These are phyloP conservation scores for Pleurotus pulmonarius DNA, from an alignment of 768 basidiomycete genomes.

Conservation along the genomic window DNA sequence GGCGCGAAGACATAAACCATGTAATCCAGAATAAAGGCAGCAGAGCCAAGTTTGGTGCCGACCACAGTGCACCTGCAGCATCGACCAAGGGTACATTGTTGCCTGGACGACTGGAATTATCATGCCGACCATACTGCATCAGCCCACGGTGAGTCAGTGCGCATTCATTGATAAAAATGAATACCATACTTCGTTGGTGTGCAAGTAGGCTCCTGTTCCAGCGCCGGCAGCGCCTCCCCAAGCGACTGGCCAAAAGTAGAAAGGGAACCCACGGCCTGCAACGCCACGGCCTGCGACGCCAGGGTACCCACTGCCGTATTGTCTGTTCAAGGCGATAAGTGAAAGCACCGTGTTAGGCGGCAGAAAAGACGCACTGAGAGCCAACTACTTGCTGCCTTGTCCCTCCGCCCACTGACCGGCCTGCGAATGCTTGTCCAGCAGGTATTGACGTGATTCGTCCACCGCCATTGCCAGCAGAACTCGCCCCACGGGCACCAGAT, in stretches of 20 bases:
- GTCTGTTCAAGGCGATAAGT: conserved; percentile 22
- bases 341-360: neutral
- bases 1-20: conserved; percentile 10
- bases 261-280: conserved; percentile 40
- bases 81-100: conserved; percentile 52
- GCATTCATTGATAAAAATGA: neutral
- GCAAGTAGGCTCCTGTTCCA: conserved; percentile 17
- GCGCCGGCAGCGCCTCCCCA: conserved; percentile 32
- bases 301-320: conserved; percentile 57
- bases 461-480: conserved; percentile 17
- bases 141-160: neutral
- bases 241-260: conserved; percentile 53
- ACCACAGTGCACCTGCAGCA: conserved; percentile 18
- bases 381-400: conserved; percentile 37
- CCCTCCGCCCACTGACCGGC: conserved; percentile 43
- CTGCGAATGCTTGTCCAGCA: conserved; percentile 32
- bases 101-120: conserved; percentile 47
- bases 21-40: conserved; percentile 19
- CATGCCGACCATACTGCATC: conserved; percentile 38
- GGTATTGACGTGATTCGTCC: conserved; percentile 28
- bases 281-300: conserved; percentile 36
- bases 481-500: conserved; percentile 13
- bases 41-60: conserved; percentile 16
- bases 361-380: conserved; percentile 24
- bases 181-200: conserved; percentile 34